These are phyloP conservation scores for Crithidia bombi DNA, from an alignment of 208 protist genomes.

Conservation along the genomic window DNA sequence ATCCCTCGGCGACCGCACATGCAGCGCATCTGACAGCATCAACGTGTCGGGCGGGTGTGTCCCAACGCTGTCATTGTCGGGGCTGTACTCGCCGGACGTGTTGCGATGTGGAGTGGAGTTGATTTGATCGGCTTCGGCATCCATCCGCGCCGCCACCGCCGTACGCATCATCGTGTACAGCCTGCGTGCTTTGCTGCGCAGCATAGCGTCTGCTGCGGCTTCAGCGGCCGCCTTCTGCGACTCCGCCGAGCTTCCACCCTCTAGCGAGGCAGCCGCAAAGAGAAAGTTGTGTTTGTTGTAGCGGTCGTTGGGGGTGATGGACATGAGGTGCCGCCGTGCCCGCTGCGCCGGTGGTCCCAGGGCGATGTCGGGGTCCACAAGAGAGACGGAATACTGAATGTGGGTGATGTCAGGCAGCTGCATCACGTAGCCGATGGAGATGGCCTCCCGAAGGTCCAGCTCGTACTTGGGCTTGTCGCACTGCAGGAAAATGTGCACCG, in stretches of 20 bases:
- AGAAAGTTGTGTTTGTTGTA: conserved; percentile 79
- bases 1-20: conserved; percentile 14
- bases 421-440: conserved; percentile 75
- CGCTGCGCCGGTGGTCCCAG: conserved; percentile 74
- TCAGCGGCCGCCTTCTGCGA: conserved; percentile 36
- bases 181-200: conserved; percentile 53
- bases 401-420: conserved; percentile 72
- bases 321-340: conserved; percentile 66
- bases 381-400: conserved; percentile 81
- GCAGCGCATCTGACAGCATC: conserved; percentile 24
- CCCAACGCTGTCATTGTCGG: conserved; percentile 12
- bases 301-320: conserved; percentile 76
- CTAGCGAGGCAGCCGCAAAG: conserved; percentile 69
- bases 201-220: conserved; percentile 27
- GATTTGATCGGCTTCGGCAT: conserved; percentile 1
- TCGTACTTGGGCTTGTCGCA: conserved; percentile 59
- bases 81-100: conserved; percentile 11
- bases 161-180: conserved; percentile 66
- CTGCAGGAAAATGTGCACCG: conserved; percentile 80
- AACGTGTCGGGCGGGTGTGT: conserved; percentile 21
- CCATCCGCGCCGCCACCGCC: conserved; percentile 29
- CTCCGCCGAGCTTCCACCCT: conserved; percentile 47
- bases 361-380: conserved; percentile 82
- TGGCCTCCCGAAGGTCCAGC: conserved; percentile 73
- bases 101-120: conserved; percentile 4